These are phyloP conservation scores for Meyerozyma athensensis DNA, from an alignment of 1,139 yeast species.

Conservation along the genomic window DNA sequence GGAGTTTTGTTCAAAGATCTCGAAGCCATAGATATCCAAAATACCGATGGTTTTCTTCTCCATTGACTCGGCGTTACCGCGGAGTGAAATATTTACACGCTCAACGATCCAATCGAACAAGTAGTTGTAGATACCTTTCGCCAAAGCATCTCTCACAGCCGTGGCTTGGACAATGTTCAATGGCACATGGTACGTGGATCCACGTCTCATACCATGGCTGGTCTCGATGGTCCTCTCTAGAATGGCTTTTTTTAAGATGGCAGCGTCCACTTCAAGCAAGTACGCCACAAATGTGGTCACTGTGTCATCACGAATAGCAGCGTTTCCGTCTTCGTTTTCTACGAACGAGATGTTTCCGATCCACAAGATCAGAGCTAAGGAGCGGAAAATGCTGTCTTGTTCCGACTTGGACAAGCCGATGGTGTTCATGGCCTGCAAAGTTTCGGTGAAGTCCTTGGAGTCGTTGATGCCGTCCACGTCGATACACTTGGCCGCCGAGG, in stretches of 20 bases:
- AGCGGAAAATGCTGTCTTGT: conserved; percentile 84
- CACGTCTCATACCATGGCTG: conserved; percentile 80
- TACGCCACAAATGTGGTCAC: conserved; percentile 95
- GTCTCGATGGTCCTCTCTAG: conserved; percentile 86
- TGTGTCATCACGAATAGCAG: conserved; percentile 73
- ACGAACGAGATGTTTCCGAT: conserved; percentile 84
- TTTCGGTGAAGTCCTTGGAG: conserved; percentile 68
- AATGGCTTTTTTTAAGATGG: conserved; percentile 60
- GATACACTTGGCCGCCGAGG: conserved; percentile 83
- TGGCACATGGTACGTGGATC: conserved; percentile 93
- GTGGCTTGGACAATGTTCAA: conserved; percentile 87
- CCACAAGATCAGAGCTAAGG: conserved; percentile 87
- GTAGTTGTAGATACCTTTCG: conserved; percentile 90
- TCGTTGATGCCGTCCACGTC: conserved; percentile 87
- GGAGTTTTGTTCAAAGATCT: conserved; percentile 92
- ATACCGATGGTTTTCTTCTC: conserved; percentile 77
- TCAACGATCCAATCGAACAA: conserved; percentile 97
- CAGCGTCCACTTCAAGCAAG: conserved; percentile 74
- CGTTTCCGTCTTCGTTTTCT: conserved; percentile 86
- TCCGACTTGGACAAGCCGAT: conserved; percentile 80
- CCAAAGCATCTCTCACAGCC: conserved; percentile 92
- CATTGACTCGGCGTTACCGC: conserved; percentile 43
- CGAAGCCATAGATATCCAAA: conserved; percentile 96
- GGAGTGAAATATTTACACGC: conserved; percentile 72
- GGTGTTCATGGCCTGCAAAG: conserved; percentile 78